phyloP scores from a whole-genome alignment of 2,329 filamentous ascomycete species.

The Microsporum canis region DNA sequence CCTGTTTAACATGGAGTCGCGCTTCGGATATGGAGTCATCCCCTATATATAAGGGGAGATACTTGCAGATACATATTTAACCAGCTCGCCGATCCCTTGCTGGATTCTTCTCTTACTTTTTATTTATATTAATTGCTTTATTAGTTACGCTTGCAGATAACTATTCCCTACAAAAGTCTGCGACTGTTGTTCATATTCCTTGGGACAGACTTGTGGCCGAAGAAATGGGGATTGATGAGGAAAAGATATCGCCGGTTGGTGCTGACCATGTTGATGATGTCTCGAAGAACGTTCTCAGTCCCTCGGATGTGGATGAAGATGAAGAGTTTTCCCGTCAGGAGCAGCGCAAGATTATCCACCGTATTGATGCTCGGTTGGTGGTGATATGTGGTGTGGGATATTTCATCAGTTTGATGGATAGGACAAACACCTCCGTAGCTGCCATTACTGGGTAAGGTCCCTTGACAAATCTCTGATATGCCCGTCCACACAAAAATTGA shows the following conservation, averaged over 20 bases:
- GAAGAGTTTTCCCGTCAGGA: slow-evolving; percentile 45
- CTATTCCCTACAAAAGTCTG: not conserved
- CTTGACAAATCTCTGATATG: not conserved
- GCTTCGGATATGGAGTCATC: not conserved
- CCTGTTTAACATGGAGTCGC: not conserved
- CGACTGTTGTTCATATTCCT: not conserved
- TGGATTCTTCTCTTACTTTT: not conserved
- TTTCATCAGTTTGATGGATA: slow-evolving; percentile 65
- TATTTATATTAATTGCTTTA: not conserved
- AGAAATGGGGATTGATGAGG: slow-evolving; percentile 10
- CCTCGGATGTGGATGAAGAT: slow-evolving; percentile 13
- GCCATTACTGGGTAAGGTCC: slow-evolving; percentile 50
- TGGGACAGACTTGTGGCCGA: no score
- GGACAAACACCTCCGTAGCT: slow-evolving; percentile 63
- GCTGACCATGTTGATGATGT: slow-evolving; percentile 10
- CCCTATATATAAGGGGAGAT: not conserved
- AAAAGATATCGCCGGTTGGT: slow-evolving; percentile 7
- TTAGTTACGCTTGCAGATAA: not conserved
- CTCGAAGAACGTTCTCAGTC: not conserved
- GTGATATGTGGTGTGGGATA: slow-evolving; percentile 55
- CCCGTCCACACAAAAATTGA: not conserved
- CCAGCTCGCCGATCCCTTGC: not conserved
- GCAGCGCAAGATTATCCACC: slow-evolving; percentile 55
- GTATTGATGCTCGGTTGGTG: slow-evolving; percentile 57
- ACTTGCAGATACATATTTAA: no score